A percentile compares a stretch with the other conserved stretches of the same genome.
These are phyloP conservation scores for Lyophyllum shimeji DNA, from an alignment of 768 basidiomycete species.

Conservation along the genomic window DNA sequence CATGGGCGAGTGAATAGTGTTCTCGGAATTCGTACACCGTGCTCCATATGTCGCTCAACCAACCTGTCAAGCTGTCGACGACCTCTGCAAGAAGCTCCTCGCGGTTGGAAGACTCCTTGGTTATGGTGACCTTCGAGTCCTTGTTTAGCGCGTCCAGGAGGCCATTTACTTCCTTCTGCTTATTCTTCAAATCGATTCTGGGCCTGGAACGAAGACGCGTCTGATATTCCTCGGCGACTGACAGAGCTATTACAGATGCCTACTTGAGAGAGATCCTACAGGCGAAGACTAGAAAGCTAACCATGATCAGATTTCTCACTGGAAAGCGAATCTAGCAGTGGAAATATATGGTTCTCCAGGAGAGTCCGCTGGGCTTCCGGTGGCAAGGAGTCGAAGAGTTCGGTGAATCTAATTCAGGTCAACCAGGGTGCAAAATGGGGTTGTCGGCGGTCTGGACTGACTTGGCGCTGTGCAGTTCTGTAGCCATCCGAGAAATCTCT, in stretches of 20 bases:
- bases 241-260: conserved; percentile 25
- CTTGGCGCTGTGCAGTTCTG: conserved; percentile 4
- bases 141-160: conserved; percentile 53
- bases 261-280: background rate
- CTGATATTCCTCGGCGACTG: conserved; percentile 40
- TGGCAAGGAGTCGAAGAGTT: conserved; percentile 51
- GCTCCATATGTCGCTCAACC: conserved; percentile 66
- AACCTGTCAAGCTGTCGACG: conserved; percentile 51
- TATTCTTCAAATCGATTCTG: conserved; percentile 47
- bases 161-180: conserved; percentile 52
- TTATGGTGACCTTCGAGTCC: conserved; percentile 51
- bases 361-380: conserved; percentile 48
- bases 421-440: background rate
- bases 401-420: conserved; percentile 36
- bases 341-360: conserved; percentile 48
- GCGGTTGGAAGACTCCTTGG: conserved; percentile 53
- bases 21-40: conserved; percentile 58
- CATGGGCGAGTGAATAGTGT: conserved; percentile 51
- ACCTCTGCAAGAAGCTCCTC: conserved; percentile 58
- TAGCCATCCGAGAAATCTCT: background rate
- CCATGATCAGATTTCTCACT: conserved; percentile 36
- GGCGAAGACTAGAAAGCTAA: conserved; percentile 13
- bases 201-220: conserved; percentile 40
- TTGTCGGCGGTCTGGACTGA: background rate
- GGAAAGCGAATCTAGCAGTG: conserved; percentile 45